Evolutionary conservation across 202 grass and related monocot genomes (phyloP).

Genomic region (Carex sylvatica): DNA sequence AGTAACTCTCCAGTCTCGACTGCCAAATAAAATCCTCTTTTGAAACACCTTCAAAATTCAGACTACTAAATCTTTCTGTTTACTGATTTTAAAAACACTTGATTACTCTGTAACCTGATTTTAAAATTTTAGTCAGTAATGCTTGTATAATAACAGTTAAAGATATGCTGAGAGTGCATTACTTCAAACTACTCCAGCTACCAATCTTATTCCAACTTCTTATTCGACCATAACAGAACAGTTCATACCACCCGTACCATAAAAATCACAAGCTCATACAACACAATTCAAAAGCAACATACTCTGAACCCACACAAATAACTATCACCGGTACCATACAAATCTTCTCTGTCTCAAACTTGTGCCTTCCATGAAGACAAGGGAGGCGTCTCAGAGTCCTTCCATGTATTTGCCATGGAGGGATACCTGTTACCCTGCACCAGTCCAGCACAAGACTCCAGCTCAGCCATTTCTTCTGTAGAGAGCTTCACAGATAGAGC

Average conservation of each 20-base stretch:
- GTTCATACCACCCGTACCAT: not conserved
- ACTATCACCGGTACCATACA: not conserved
- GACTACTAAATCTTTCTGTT: too few relatives aligned
- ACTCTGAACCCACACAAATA: not conserved
- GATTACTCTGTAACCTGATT: too few relatives aligned
- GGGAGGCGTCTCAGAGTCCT: slow-evolving; percentile 48
- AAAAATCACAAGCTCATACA: not conserved
- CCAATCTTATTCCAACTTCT: not conserved
- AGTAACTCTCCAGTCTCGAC: too few relatives aligned
- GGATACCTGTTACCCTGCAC: slow-evolving; percentile 38
- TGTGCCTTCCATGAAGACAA: slow-evolving; percentile 44
- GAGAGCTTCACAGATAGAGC: slow-evolving; percentile 52
- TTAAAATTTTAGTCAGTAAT: not conserved
- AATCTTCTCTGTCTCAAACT: not conserved
- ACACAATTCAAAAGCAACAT: not conserved
- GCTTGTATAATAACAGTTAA: not conserved
- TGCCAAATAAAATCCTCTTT: too few relatives aligned
- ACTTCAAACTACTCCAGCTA: not conserved
- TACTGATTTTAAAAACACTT: too few relatives aligned
- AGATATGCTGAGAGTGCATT: not conserved
- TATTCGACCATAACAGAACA: not conserved
- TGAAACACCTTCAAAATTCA: too few relatives aligned
- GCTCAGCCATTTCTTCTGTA: slow-evolving; percentile 46
- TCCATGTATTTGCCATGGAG: slow-evolving; percentile 32
- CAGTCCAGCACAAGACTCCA: slow-evolving; percentile 30